These are phyloP conservation scores for Tephrocybe sp. DNA, from an alignment of 768 basidiomycete genomes.

Conservation along the genomic window DNA sequence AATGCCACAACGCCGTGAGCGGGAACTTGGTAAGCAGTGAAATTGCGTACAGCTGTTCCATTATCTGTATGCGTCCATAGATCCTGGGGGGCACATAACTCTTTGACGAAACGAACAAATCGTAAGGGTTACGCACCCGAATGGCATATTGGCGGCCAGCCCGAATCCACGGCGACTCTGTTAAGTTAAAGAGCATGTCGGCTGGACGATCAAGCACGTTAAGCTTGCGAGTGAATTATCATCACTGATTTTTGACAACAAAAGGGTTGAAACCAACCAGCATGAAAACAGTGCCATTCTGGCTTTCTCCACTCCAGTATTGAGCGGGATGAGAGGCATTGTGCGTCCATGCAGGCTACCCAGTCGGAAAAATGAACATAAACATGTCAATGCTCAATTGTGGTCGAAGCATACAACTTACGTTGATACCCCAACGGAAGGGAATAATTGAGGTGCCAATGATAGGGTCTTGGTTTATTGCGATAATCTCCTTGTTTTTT, in stretches of 20 bases:
- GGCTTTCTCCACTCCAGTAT: conserved; percentile 61
- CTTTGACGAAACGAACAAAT: background rate
- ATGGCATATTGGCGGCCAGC: conserved; percentile 62
- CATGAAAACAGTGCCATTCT: conserved; percentile 66
- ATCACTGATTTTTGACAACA: background rate
- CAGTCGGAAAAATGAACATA: background rate
- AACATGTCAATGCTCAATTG: background rate
- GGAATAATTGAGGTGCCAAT: conserved; percentile 62
- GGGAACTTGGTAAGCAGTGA: conserved; percentile 53
- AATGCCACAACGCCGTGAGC: conserved; percentile 70
- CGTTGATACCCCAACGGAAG: conserved; percentile 68
- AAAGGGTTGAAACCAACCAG: conserved; percentile 35
- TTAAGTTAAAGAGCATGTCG: conserved; percentile 55
- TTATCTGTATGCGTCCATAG: conserved; percentile 74
- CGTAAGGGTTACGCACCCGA: conserved; percentile 35
- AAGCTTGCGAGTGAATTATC: conserved; percentile 32
- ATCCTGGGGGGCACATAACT: conserved; percentile 41
- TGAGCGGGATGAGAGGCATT: conserved; percentile 53
- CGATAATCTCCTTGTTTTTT: conserved; percentile 62
- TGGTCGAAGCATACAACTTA: conserved; percentile 22
- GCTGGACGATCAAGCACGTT: conserved; percentile 54
- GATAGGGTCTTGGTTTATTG: conserved; percentile 67
- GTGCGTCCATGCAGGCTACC: conserved; percentile 34
- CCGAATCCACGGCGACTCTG: conserved; percentile 65
- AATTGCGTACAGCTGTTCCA: conserved; percentile 61